Base-by-base conservation (phyloP, 768 basidiomycete species). In the Calocybe gangraenosa region DNA sequence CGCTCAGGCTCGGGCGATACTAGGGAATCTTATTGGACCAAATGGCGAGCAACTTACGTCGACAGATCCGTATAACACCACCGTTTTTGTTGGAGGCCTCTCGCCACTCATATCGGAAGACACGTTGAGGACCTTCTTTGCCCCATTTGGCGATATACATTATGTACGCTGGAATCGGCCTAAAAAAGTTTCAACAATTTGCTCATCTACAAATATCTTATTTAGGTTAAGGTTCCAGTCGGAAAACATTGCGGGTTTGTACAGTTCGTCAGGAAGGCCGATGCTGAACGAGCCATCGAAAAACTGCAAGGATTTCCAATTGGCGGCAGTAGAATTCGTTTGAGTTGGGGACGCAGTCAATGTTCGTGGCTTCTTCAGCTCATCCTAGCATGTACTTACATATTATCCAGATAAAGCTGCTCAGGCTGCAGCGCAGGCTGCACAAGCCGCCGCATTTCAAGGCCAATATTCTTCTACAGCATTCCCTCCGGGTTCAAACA, bases 241-340 rank as follows among this genome's bases (percentile, higher is more conserved):
- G 92, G 91, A 40, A 95, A 95, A 59, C 89, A 93, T 52, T 96
- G 93, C 56, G 93, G 93, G 1, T 96, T 96, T 58, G 93, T 96
- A 36, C 93, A 96, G 66, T 96, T 92, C 57, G 88, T 95, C 20
- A 78, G 84, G 52, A 92, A 95, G 65, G 81, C 79, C 8, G 93
- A 96, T 64, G 93, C 93, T 9, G 92, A 94, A 63, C 75, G 79
- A 30, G 92, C 92, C 7, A 96, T 96, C 49, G 88, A 92, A 66
- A 92, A 90, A 66, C 93, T 95, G 92, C 92, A 95, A 69, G 92
- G 92, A 19, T 95, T 93, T 61, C 91, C 92, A 3, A 84, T 96
- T 52, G 92, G 90, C 25, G 93, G 93, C 13, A 92, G 91, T 52
- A 75, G 89, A 56, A 92, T 96, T 53, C 78, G 93, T 28, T 66